phyloP scores from a whole-genome alignment of 2,329 filamentous ascomycete genomes.

The Cercospora berteroae region DNA sequence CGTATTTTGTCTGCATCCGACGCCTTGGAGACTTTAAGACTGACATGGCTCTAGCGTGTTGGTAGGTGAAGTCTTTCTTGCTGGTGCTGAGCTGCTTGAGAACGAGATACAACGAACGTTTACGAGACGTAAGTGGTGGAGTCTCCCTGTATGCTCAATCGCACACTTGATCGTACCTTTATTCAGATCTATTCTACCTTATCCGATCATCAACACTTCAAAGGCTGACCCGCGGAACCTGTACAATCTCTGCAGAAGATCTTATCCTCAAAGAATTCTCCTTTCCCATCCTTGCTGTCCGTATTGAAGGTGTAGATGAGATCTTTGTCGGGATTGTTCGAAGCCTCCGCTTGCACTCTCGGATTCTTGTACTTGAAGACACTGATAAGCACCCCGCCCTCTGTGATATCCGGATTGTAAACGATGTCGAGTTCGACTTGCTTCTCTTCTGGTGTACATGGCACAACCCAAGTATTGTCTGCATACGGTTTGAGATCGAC shows the following conservation, averaged over 20 bases:
- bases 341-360: background rate
- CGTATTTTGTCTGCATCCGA: background rate
- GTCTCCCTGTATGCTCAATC: background rate
- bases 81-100: background rate
- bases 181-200: background rate
- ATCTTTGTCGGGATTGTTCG: slow-evolving; percentile 14
- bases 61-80: background rate
- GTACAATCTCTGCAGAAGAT: slow-evolving; percentile 17
- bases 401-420: slow-evolving; percentile 17
- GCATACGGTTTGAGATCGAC: slow-evolving; percentile 17
- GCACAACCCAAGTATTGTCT: slow-evolving; percentile 16
- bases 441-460: slow-evolving; percentile 10
- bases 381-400: slow-evolving; percentile 12
- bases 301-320: slow-evolving; percentile 16
- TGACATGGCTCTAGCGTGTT: background rate
- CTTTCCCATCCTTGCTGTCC: slow-evolving; percentile 11
- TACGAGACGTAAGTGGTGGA: background rate
- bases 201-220: slow-evolving; percentile 15
- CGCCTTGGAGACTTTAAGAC: background rate
- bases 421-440: slow-evolving; percentile 17
- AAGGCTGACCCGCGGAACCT: slow-evolving; percentile 1
- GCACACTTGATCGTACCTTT: background rate
- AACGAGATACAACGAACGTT: background rate
- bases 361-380: slow-evolving; percentile 20
- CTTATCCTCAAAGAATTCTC: slow-evolving; percentile 15